Evolutionary conservation across 1,284 basidiomycete genomes (phyloP).

Genomic region (Puccinia brachypodii): DNA sequence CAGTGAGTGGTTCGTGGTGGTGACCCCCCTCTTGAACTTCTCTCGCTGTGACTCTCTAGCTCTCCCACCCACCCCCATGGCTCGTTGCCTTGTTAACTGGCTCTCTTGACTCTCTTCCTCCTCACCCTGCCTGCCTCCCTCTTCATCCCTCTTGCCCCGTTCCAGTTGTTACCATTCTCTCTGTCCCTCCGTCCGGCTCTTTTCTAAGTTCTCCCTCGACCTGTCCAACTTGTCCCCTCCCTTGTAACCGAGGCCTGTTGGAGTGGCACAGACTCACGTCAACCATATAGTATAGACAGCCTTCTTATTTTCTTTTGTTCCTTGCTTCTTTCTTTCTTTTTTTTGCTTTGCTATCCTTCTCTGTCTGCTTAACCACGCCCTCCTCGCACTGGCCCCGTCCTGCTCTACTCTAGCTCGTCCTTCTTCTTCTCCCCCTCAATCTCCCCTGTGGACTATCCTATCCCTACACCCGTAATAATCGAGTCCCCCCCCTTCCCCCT

Average conservation of each 20-base stretch:
- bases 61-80: neutral
- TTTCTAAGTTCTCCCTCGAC: neutral
- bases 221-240: neutral
- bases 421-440: neutral
- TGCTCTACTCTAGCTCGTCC: neutral
- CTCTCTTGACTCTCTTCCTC: neutral
- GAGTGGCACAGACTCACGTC: neutral
- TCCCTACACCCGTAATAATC: too few relatives aligned
- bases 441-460: neutral
- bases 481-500: neutral
- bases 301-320: neutral
- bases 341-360: neutral
- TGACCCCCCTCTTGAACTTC: neutral
- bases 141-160: neutral
- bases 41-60: neutral
- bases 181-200: neutral
- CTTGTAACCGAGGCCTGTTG: slow-evolving; percentile 4
- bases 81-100: neutral
- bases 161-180: neutral
- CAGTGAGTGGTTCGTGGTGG: neutral
- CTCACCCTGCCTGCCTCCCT: neutral
- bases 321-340: neutral
- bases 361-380: neutral
- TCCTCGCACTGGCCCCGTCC: neutral
- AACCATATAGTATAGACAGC: neutral